Base-by-base conservation (phyloP, 169 alveolate genomes). In the Eimeria maxima region DNA sequence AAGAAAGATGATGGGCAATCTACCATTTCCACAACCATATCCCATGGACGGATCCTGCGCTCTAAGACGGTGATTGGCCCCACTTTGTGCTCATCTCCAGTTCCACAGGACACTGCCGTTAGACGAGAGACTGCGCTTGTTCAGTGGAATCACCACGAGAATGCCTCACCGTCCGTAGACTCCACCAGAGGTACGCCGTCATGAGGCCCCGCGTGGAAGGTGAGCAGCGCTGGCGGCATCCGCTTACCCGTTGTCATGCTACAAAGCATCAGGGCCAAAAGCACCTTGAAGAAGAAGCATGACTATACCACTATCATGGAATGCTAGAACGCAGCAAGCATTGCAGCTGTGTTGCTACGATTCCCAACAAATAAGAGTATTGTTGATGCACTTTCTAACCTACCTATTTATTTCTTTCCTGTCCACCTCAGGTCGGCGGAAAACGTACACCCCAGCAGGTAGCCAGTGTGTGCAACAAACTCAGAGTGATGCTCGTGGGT, bases 171-270 rank as follows among this genome's bases (percentile, higher is more conserved):
- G 55, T n/a, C 50, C 33, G 74, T 27, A 84, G 92, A 84, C 33
- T 57, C 76, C 57, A 33, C 92, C 92, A 84, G 92, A 84, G 92
- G 92, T 84, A 84, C 92, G 92, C 92, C 92, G 92, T 38, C 78
- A 57, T 84, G 92, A 84, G 78, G 92, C 92, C 57, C 91, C 92
- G 33, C 92, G 78, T 84, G 74, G 69, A 55, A 84, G 92, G 92
- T 84, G 74, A 84, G 92, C 92, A 84, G 92, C 71, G 74, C 74
- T 57, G 92, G 92, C 55, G 92, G 92, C 92, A 84, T 80, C 60
- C 53, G 74, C 38, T 57, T 55, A 29, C 57, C 69, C 50, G 78
- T 60, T n/a, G 88, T 78, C 67, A 22, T 44, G 42, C 87, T 76
- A 78, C 16, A 47, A 50, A 78, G 38, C 20, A 11, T n/a, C 47